These are phyloP conservation scores for Stentor roeselii DNA, from an alignment of 73 alveolate species.

Conservation along the genomic window DNA sequence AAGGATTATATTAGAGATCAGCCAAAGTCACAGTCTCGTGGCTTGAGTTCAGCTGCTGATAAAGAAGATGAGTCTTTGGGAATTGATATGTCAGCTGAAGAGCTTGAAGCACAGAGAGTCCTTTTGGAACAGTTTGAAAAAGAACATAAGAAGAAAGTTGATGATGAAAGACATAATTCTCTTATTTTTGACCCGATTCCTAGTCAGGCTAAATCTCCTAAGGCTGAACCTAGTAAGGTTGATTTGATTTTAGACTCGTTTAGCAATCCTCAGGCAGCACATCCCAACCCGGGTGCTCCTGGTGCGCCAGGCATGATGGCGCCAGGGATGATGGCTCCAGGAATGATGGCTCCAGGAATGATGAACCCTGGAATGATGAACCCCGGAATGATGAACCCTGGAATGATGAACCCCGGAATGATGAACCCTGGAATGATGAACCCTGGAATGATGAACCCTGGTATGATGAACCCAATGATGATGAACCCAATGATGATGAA, in stretches of 20 bases:
- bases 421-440: slow-evolving; percentile 4
- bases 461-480: background rate
- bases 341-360: slow-evolving; percentile 6
- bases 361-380: slow-evolving; percentile 8
- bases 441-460: slow-evolving; percentile 1
- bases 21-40: background rate
- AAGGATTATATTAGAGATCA: background rate
- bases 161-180: slow-evolving; percentile 14
- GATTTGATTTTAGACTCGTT: background rate
- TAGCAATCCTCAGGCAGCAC: background rate
- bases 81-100: background rate
- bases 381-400: slow-evolving; percentile 2
- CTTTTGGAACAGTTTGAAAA: slow-evolving; percentile 13
- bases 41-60: background rate
- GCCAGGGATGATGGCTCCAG: background rate
- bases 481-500: slow-evolving; percentile 5
- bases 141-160: background rate
- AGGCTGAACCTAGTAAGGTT: background rate
- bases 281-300: too few species aligned
- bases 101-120: slow-evolving; percentile 4
- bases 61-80: background rate
- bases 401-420: slow-evolving; percentile 7
- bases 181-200: background rate
- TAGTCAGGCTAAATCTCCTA: background rate
- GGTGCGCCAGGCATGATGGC: background rate